These are phyloP conservation scores for Paratinospora sagittata DNA, from an alignment of 164 flowering plant species.

Conservation along the genomic window DNA sequence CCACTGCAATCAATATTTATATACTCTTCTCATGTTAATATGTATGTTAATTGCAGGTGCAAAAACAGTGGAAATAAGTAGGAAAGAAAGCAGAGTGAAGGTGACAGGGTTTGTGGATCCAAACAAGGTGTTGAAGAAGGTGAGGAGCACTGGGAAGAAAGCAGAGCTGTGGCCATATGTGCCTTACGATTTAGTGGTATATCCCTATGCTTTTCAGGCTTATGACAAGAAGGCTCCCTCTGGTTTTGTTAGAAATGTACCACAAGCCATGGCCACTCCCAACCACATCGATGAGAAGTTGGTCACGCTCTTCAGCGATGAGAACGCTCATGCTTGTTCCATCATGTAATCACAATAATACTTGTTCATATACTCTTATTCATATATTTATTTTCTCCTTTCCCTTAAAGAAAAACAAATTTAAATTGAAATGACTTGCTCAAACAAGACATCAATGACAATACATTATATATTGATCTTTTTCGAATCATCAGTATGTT, in stretches of 20 bases:
- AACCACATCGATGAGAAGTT: background rate
- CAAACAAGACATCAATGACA: no score
- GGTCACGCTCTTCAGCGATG: conserved; percentile 2
- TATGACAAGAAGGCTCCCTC: conserved; percentile 88
- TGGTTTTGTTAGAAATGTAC: conserved; percentile 39
- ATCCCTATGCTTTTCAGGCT: conserved; percentile 54
- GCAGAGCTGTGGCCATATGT: conserved; percentile 79
- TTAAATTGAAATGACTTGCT: no score
- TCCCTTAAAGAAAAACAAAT: no score
- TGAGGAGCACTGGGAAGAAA: conserved; percentile 48
- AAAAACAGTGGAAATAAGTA: conserved; percentile 51
- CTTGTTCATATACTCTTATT: no score
- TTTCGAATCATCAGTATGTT: no score
- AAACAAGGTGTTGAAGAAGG: conserved; percentile 57
- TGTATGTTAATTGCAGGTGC: conserved; percentile 36
- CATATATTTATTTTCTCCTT: no score
- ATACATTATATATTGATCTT: no score
- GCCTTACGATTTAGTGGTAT: conserved; percentile 49
- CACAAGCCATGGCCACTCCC: conserved; percentile 3
- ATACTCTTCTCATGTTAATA: no score
- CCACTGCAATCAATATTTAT: no score
- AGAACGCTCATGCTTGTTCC: conserved; percentile 1
- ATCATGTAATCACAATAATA: background rate
- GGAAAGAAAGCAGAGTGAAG: conserved; percentile 69
- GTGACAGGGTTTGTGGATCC: conserved; percentile 62